These are phyloP conservation scores for Cyberlindnera japonica DNA, from an alignment of 805 yeast species.

Conservation along the genomic window DNA sequence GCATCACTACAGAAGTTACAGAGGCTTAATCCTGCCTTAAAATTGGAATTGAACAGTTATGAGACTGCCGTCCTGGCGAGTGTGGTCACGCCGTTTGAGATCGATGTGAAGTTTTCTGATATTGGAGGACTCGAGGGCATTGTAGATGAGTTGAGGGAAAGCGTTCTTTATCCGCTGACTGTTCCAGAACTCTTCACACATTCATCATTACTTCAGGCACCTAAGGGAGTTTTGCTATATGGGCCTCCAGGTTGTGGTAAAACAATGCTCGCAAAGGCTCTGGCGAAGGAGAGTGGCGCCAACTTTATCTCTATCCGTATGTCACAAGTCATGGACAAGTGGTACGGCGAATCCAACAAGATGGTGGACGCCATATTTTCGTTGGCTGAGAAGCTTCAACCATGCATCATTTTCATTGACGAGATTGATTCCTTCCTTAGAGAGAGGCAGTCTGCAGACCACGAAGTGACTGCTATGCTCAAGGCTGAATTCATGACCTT, in stretches of 20 bases:
- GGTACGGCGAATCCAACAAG: constrained; percentile 97
- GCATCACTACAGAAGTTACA: constrained; percentile 56
- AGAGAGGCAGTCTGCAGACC: constrained; percentile 79
- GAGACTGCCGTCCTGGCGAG: constrained; percentile 75
- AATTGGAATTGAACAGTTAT: constrained; percentile 59
- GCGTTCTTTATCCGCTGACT: constrained; percentile 83
- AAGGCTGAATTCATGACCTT: constrained; percentile 97
- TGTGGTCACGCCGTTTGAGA: constrained; percentile 81
- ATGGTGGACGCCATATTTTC: constrained; percentile 91
- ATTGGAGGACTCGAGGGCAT: constrained; percentile 86
- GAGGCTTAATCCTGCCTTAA: constrained; percentile 53
- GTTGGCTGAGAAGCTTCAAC: constrained; percentile 83
- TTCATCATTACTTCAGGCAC: constrained; percentile 79
- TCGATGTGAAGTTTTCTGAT: constrained; percentile 67
- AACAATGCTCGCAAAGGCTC: constrained; percentile 94
- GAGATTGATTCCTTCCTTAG: constrained; percentile 94
- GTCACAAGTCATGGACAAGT: constrained; percentile 94
- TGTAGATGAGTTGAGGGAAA: constrained; percentile 80
- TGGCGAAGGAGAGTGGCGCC: constrained; percentile 89
- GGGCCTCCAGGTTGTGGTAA: constrained; percentile 99
- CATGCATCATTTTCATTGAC: constrained; percentile 92
- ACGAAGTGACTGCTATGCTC: constrained; percentile 90
- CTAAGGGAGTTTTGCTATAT: constrained; percentile 86
- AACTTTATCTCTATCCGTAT: constrained; percentile 85
- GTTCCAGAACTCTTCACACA: constrained; percentile 69